Base-by-base conservation (phyloP, 257 asterid genomes). In the Scutellaria galericulata region DNA sequence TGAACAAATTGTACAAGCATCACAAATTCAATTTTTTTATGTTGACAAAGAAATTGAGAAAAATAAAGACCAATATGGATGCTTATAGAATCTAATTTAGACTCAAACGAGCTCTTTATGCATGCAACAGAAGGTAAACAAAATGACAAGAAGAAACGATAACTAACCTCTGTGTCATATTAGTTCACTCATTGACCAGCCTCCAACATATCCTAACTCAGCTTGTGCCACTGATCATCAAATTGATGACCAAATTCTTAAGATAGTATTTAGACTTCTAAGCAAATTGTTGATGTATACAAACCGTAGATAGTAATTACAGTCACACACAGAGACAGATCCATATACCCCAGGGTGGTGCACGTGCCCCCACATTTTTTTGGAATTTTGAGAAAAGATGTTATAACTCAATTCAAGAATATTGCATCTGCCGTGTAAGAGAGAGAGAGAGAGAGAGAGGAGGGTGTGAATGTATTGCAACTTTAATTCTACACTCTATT, bases 81-180 rank as follows among this genome's bases (percentile, higher is more conserved):
- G 18, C 44, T 14, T 22, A 57, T 12, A 22, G 9, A 35, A 4
- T 31, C 46, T 31, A 66, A 50, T 52, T 47, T 66, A 50, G 39
- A 51, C 0, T 15, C 18, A 7, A 40, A 4, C 20, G 13, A n/a
- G 10, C 6, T 11, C 13, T 14, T 20, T 52, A 52, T 37, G 40
- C 12, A 52, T 14, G 7, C 42, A 15, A 39, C n/a, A 52, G 18
- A 68, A 15, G 41, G 18, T 53, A 39, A 71, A 61, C 18, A 18
- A 18, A 18, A 18, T 18, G 18, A 18, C 18, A 18, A 18, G 18
- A 18, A 18, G 18, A 18, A 0, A 48, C 6, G 10, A 24, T 31
- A 64, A 64, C 50, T 27, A 50, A 73, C 66, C 70, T 39, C 46
- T 37, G 50, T 71, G 45, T 48, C 11, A 31, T 27, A 9, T 56